A percentile compares a stretch with the other conserved stretches of the same genome.
These are phyloP conservation scores for Albizia julibrissin DNA, from an alignment of 306 rosid genomes.

Conservation along the genomic window DNA sequence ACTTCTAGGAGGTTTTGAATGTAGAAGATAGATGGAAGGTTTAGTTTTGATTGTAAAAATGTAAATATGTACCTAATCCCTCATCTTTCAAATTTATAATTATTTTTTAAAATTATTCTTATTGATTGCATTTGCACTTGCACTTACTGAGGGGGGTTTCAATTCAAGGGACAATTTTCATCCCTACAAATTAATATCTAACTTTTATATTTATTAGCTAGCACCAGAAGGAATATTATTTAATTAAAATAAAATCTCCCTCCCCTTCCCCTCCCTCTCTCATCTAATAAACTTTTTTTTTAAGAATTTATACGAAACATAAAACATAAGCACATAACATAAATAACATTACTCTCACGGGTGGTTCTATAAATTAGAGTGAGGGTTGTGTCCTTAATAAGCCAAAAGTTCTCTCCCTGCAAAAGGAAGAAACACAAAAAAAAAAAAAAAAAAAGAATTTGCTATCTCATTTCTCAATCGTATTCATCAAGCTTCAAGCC, in stretches of 20 bases:
- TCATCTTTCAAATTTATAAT: no score
- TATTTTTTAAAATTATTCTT: no score
- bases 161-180: no score
- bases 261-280: not conserved
- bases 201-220: no score
- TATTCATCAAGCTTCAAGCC: constrained; percentile 4
- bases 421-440: not conserved
- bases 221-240: no score
- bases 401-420: not conserved
- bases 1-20: no score
- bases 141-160: no score
- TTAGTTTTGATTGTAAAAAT: no score
- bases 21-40: no score
- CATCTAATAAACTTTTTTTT: not conserved
- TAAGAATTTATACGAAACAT: not conserved
- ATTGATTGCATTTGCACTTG: no score
- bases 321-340: not conserved
- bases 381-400: not conserved
- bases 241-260: not conserved
- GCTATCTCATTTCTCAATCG: not conserved
- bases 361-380: not conserved
- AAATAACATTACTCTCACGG: not conserved
- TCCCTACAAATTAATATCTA: no score
- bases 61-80: no score
- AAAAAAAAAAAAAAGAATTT: not conserved